Evolutionary conservation across 345 rosid species (phyloP), one percentile per base, ranked within the genome.

Genomic region (Streptanthus diversifolius): DNA sequence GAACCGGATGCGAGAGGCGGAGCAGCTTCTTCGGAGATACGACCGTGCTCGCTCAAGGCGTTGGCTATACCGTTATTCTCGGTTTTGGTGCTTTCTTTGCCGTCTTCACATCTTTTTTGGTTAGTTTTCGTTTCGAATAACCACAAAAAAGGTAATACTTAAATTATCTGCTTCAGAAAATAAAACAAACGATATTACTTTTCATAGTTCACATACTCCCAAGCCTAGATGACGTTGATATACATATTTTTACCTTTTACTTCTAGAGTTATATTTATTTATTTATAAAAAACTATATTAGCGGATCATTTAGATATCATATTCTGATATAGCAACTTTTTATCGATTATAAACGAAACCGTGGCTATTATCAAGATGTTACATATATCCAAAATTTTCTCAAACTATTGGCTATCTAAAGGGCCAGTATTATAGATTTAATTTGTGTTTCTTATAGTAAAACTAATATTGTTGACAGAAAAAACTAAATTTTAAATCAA

Each of bases 41-140:
- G 68, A 32, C 90, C 7, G 88, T 84, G 45, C 87, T 90, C 22
- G 85, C 87, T 73, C 92, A 90, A 76, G 90, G 90, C 0, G 87
- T 88, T 47, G 98, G 97, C 27, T 90, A 90, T 70, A 83, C 97
- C 27, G 88, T 93, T 44, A 86, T 93, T 61, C 87, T 93, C 58
- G 98, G 93, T 22, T 93, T 93, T 21, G 98, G 98, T 22, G 90
- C 90, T 61, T 93, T 93, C 81, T 90, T 93, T 60, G 98, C 98
- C 33, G 21, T 88, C 75, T 88, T 93, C 83, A 90, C 95, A 53
- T 88, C 98, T 70, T 82, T 90, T 76, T 80, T 93, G 86, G 97
- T 92, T 73, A 63, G 80, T 77, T 12, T 33, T 7, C 14, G 14
- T 52, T 67, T 54, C 30, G 1, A 35, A 39, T 49, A 15, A 24